A percentile compares a stretch with the other conserved stretches of the same genome.
Conservation (phyloP, 805 yeast species). For the Sugiyamaella qingdaonensis region DNA sequence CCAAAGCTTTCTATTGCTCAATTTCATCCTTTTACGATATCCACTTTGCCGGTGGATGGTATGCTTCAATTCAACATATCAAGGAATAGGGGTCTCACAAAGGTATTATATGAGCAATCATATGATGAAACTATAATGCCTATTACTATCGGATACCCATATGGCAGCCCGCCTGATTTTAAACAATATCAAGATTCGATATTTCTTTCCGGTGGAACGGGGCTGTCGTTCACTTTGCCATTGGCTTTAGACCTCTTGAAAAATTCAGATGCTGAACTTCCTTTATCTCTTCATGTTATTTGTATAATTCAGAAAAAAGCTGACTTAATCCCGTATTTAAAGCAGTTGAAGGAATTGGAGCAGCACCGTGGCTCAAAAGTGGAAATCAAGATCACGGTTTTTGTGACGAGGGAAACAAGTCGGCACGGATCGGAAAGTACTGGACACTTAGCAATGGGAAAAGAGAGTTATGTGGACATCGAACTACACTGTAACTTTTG, state of each 20-base stretch:
- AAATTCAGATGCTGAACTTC: conserved; percentile 1
- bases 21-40: conserved; percentile 47
- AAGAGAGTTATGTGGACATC: too few species aligned
- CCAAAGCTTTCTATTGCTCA: conserved; percentile 37
- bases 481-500: background rate
- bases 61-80: conserved; percentile 40
- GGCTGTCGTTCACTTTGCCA: conserved; percentile 45
- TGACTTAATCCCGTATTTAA: background rate
- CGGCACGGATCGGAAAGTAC: background rate
- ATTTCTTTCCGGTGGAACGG: conserved; percentile 44
- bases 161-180: conserved; percentile 40
- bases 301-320: background rate
- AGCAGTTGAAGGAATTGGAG: background rate
- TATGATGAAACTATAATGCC: conserved; percentile 25
- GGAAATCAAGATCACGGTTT: background rate
- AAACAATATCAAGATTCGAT: conserved; percentile 39
- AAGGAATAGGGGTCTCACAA: conserved; percentile 43
- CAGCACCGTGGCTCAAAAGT: background rate
- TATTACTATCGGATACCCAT: conserved; percentile 41
- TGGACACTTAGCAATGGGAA: background rate
- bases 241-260: conserved; percentile 40
- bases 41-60: conserved; percentile 38
- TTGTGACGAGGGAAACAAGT: background rate
- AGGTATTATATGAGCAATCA: conserved; percentile 25
- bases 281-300: background rate